These are phyloP conservation scores for Plasmodium knowlesi DNA, from an alignment of 169 alveolate genomes.

Conservation along the genomic window DNA sequence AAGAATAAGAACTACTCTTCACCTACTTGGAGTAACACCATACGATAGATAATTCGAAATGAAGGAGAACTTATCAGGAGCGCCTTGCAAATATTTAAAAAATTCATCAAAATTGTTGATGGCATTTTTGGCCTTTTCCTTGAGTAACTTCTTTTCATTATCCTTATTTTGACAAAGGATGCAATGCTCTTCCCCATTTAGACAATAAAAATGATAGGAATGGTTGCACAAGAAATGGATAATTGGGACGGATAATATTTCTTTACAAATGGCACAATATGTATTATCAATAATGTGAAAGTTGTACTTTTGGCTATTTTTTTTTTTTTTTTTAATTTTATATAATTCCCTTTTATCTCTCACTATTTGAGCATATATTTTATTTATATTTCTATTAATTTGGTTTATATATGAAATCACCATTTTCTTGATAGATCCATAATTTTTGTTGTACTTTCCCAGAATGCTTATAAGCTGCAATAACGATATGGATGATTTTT, in stretches of 20 bases:
- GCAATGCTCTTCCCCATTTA: slow-evolving; percentile 36
- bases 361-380: slow-evolving; percentile 28
- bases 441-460: slow-evolving; percentile 58
- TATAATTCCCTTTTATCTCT: slow-evolving; percentile 44
- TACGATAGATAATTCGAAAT: slow-evolving; percentile 66
- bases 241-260: slow-evolving; percentile 38
- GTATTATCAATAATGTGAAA: slow-evolving; percentile 54
- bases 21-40: slow-evolving; percentile 26
- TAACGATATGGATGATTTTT: slow-evolving; percentile 18
- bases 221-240: slow-evolving; percentile 61
- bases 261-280: slow-evolving; percentile 51
- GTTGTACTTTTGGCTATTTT: slow-evolving; percentile 12
- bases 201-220: slow-evolving; percentile 67
- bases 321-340: slow-evolving; percentile 47
- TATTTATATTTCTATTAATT: slow-evolving; percentile 49
- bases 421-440: slow-evolving; percentile 29
- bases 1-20: neutral
- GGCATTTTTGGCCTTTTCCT: slow-evolving; percentile 68
- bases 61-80: slow-evolving; percentile 46
- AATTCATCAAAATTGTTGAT: slow-evolving; percentile 63
- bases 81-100: slow-evolving; percentile 69
- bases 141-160: slow-evolving; percentile 57
- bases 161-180: slow-evolving; percentile 57
- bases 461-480: slow-evolving; percentile 32
- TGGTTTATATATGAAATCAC: slow-evolving; percentile 37